Percentiles rank a stretch among this genome's conserved stretches.
These are phyloP conservation scores for Tetrapisispora nanseiensis DNA, from an alignment of 805 yeast species.

Conservation along the genomic window DNA sequence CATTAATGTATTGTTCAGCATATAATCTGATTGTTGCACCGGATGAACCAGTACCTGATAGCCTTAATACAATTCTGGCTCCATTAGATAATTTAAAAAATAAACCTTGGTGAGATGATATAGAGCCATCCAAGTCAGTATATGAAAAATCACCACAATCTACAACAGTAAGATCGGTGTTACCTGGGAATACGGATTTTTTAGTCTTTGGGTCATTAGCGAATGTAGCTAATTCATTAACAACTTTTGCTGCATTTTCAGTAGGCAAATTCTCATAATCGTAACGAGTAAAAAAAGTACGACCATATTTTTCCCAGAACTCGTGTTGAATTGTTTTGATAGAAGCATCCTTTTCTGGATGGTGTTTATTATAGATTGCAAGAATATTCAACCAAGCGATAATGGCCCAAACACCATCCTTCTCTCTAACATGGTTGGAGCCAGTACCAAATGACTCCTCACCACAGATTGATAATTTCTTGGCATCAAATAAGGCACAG, in stretches of 20 bases:
- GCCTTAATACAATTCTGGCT: conserved; percentile 75
- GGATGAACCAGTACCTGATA: conserved; percentile 95
- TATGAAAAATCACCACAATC: conserved; percentile 88
- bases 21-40: conserved; percentile 96
- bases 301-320: conserved; percentile 89
- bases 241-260: conserved; percentile 64
- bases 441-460: conserved; percentile 99
- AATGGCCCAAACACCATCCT: conserved; percentile 97
- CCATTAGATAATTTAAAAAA: conserved; percentile 76
- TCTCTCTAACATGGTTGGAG: conserved; percentile 93
- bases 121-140: conserved; percentile 91
- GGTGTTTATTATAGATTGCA: conserved; percentile 63
- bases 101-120: conserved; percentile 81
- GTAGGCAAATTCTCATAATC: conserved; percentile 80
- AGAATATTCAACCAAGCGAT: conserved; percentile 94
- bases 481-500: conserved; percentile 89
- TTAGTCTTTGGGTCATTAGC: conserved; percentile 34
- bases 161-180: conserved; percentile 40
- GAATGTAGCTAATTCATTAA: conserved; percentile 39
- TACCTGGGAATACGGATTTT: conserved; percentile 42
- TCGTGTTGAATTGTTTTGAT: conserved; percentile 71
- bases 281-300: conserved; percentile 95
- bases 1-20: conserved; percentile 72
- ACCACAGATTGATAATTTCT: conserved; percentile 92
- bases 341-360: conserved; percentile 52